phyloP scores from a whole-genome alignment of 768 basidiomycete genomes.

The Mycena indigotica region DNA sequence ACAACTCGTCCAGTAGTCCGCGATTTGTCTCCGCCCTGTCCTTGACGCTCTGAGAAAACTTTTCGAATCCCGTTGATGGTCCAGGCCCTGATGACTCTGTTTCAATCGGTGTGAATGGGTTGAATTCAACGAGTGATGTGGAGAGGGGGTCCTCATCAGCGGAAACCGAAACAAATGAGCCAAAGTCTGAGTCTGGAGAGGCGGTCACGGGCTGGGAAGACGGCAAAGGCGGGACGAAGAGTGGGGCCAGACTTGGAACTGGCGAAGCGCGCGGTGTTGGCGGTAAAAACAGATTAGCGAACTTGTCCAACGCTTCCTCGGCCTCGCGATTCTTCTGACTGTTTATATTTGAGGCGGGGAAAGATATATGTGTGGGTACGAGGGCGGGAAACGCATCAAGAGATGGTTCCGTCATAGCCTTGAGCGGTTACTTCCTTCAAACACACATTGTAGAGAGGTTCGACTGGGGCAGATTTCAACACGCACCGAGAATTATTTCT shows the following conservation, averaged over 20 bases:
- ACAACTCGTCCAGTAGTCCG: slow-evolving; percentile 62
- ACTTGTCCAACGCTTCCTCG: slow-evolving; percentile 40
- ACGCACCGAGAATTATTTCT: too few relatives aligned
- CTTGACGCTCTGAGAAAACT: slow-evolving; percentile 60
- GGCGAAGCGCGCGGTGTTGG: slow-evolving; percentile 42
- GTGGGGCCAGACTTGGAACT: slow-evolving; percentile 12
- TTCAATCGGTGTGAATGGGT: slow-evolving; percentile 2
- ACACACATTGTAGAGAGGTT: too few relatives aligned
- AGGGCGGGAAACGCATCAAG: slow-evolving; percentile 18
- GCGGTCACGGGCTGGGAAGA: slow-evolving; percentile 15
- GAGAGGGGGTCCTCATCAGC: slow-evolving; percentile 54
- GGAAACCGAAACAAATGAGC: slow-evolving; percentile 61
- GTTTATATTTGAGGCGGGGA: slow-evolving; percentile 10
- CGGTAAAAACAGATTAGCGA: slow-evolving; percentile 46
- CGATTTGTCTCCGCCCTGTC: slow-evolving; percentile 54
- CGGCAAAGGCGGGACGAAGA: slow-evolving; percentile 9
- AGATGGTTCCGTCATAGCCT: slow-evolving; percentile 17
- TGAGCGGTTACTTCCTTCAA: too few relatives aligned
- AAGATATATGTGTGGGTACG: slow-evolving; percentile 10
- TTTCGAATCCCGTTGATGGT: slow-evolving; percentile 42
- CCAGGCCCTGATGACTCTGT: neutral
- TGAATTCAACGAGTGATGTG: slow-evolving; percentile 19
- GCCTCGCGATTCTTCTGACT: slow-evolving; percentile 19
- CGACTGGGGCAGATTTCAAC: too few relatives aligned
- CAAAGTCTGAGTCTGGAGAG: slow-evolving; percentile 56